Conservation (phyloP, 106 monocot genomes). For the Alisma plantagoaquatica region DNA sequence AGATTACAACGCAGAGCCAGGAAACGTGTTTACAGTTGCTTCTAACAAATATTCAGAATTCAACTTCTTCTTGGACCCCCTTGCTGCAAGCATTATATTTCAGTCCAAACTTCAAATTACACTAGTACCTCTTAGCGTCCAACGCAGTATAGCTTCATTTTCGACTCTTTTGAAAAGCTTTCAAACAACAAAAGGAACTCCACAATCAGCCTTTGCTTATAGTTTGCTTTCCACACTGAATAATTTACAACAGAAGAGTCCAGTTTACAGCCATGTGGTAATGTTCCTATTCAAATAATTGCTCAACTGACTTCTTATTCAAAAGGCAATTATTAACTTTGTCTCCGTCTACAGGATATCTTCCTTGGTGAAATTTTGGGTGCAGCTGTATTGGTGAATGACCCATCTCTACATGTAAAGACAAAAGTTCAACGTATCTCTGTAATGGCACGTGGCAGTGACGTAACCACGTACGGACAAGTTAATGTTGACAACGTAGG, state of each 20-base stretch:
- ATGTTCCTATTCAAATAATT: constrained; percentile 2
- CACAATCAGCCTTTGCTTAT: constrained; percentile 46
- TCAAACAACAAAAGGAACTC: constrained; percentile 22
- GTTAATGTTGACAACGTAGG: constrained; percentile 6
- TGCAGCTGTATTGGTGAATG: constrained; percentile 47
- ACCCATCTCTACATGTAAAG: constrained; percentile 16
- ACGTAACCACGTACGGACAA: constrained; percentile 35
- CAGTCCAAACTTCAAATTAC: constrained; percentile 53
- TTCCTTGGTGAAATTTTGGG: constrained; percentile 87
- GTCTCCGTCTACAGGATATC: constrained; percentile 33
- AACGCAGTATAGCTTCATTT: constrained; percentile 46
- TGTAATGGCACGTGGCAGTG: constrained; percentile 25
- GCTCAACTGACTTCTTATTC: not conserved
- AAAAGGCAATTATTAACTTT: not conserved
- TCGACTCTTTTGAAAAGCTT: constrained; percentile 20
- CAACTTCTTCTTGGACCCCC: constrained; percentile 88
- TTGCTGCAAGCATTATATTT: constrained; percentile 64
- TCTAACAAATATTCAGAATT: constrained; percentile 77
- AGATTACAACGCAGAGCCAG: constrained; percentile 20
- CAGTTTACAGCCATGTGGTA: constrained; percentile 58
- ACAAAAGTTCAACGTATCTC: constrained; percentile 13
- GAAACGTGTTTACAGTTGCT: constrained; percentile 68
- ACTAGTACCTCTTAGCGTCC: constrained; percentile 60
- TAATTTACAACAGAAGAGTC: constrained; percentile 26
- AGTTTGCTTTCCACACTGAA: constrained; percentile 43